Evolutionary conservation across 768 basidiomycete genomes (phyloP).

Genomic region (Russula sp.): DNA sequence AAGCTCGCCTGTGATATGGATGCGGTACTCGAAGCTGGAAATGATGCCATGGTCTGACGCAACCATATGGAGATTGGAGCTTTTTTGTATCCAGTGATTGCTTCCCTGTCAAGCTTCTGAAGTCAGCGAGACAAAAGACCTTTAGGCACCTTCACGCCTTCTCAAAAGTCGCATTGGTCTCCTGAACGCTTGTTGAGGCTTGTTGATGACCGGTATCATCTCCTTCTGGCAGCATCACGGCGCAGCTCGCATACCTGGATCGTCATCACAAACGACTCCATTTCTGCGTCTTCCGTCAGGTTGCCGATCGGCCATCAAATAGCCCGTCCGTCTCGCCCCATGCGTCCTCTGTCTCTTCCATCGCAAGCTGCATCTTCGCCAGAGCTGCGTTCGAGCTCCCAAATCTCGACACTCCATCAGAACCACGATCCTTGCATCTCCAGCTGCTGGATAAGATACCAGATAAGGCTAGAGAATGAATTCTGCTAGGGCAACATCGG

Average conservation of each 20-base stretch:
- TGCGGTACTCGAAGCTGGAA: too few species aligned
- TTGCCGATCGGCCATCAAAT: conserved; percentile 1
- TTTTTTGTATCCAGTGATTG: background rate
- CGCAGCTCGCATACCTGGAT: conserved; percentile 3
- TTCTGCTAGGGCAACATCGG: conserved; percentile 8
- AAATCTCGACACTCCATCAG: background rate
- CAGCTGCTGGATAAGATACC: background rate
- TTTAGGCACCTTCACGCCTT: too few species aligned
- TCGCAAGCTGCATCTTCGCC: conserved; percentile 10
- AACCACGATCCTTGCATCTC: background rate
- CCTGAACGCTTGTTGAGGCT: too few species aligned
- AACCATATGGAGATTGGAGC: too few species aligned
- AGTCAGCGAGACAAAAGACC: too few species aligned
- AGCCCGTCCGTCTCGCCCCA: conserved; percentile 7
- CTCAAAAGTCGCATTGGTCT: too few species aligned
- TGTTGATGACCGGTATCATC: background rate
- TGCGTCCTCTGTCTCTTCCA: conserved; percentile 7
- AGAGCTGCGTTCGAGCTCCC: conserved; percentile 4
- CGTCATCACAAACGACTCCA: conserved; percentile 3
- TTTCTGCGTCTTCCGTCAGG: conserved; percentile 4
- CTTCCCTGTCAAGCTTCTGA: too few species aligned
- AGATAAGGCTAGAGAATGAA: conserved; percentile 5
- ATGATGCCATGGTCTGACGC: too few species aligned
- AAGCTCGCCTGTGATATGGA: too few species aligned
- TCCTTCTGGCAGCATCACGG: too few species aligned